Conservation (phyloP, 2,329 filamentous ascomycete species). For the Trichoderma pleuroti region DNA sequence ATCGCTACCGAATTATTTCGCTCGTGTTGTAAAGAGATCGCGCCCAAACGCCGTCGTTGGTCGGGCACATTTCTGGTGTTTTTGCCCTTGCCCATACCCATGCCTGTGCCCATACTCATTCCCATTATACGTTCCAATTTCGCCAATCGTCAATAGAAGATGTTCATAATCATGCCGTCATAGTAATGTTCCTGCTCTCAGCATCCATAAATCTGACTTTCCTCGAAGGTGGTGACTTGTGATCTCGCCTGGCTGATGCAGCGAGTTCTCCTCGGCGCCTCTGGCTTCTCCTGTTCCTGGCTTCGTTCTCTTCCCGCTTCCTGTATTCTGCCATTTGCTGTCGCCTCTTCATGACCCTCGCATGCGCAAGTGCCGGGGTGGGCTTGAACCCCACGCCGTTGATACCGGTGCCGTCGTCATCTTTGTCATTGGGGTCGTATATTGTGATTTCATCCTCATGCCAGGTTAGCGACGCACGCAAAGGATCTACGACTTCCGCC, state of each 20-base stretch:
- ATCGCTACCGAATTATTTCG: background rate
- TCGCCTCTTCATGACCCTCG: conserved; percentile 53
- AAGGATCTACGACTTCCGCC: conserved; percentile 45
- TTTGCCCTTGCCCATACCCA: background rate
- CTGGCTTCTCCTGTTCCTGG: conserved; percentile 53
- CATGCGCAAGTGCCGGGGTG: conserved; percentile 57
- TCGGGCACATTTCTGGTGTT: background rate
- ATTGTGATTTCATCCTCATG: conserved; percentile 66
- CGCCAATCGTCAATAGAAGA: background rate
- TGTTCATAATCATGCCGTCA: conserved; percentile 28
- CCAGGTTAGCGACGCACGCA: conserved; percentile 62
- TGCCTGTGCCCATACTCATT: background rate
- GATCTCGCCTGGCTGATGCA: conserved; percentile 26
- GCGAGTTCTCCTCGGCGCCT: conserved; percentile 41
- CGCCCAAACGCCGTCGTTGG: conserved; percentile 4
- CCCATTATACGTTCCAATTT: background rate
- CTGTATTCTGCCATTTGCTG: conserved; percentile 62
- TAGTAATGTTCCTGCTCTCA: conserved; percentile 33
- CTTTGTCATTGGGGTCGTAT: conserved; percentile 60
- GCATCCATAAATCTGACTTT: conserved; percentile 42
- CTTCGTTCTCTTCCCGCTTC: conserved; percentile 58
- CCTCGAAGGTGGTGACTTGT: conserved; percentile 28
- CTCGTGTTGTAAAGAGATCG: background rate
- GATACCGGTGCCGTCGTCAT: conserved; percentile 64
- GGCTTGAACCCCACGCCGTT: conserved; percentile 67